phyloP scores from a whole-genome alignment of 441 rosid species.

The Brassica hybrid region DNA sequence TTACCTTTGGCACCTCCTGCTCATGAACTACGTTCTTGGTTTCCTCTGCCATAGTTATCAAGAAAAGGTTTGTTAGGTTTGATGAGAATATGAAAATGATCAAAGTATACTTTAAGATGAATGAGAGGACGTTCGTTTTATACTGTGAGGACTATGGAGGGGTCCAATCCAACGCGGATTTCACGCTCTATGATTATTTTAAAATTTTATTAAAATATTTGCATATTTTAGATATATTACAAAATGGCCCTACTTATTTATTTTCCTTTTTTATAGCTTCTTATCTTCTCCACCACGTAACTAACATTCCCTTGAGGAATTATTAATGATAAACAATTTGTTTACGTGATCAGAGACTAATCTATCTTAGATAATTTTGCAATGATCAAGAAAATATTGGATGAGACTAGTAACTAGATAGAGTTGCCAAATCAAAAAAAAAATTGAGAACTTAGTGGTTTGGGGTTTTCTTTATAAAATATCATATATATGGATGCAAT shows the following conservation, averaged over 20 bases:
- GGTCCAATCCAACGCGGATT: slow-evolving; percentile 41
- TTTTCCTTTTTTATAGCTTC: not conserved
- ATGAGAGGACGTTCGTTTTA: slow-evolving; percentile 22
- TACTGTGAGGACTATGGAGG: slow-evolving; percentile 16
- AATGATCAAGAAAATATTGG: not conserved
- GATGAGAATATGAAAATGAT: slow-evolving; percentile 5
- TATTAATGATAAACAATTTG: not conserved
- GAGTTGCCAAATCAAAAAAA: not conserved
- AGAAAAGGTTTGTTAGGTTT: not conserved
- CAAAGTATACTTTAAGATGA: not conserved
- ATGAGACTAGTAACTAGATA: slow-evolving; percentile 13
- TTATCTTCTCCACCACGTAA: slow-evolving; percentile 19
- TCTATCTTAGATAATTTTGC: not conserved
- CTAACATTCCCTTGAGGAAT: slow-evolving; percentile 5
- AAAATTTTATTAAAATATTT: not conserved
- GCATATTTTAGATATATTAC: not conserved
- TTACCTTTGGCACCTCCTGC: slow-evolving; percentile 33
- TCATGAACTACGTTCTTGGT: slow-evolving; percentile 34
- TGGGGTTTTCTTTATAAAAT: not conserved
- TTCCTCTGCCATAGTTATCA: slow-evolving; percentile 41
- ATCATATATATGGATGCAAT: not conserved
- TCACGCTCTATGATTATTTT: slow-evolving; percentile 29
- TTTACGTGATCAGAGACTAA: slow-evolving; percentile 30
- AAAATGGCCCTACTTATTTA: not conserved
- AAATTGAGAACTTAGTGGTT: not conserved